Percentiles rank a stretch among this genome's conserved stretches.
These are phyloP conservation scores for Cytospora piceae DNA, from an alignment of 2,329 filamentous ascomycete species.

Conservation along the genomic window DNA sequence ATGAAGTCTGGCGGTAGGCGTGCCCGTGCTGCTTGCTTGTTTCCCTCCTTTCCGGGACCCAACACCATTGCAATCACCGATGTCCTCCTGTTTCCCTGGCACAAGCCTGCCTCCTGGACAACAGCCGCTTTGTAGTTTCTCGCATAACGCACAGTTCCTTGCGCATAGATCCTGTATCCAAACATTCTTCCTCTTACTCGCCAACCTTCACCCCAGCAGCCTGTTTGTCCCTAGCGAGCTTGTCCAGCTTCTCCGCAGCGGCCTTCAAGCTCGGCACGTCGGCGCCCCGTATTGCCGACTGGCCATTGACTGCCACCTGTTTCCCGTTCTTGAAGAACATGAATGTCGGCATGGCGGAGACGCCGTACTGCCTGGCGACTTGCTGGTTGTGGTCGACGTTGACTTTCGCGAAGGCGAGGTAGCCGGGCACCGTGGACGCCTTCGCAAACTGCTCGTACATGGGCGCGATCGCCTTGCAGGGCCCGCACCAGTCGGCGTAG, in stretches of 20 bases:
- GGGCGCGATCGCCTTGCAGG: slow-evolving; percentile 64
- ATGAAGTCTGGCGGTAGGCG: too few species aligned
- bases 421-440: slow-evolving; percentile 43
- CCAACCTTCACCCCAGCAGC: slow-evolving; percentile 27
- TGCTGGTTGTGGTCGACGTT: slow-evolving; percentile 60
- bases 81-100: background rate
- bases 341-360: slow-evolving; percentile 63
- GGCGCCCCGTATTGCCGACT: slow-evolving; percentile 43
- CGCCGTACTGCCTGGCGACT: slow-evolving; percentile 52
- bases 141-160: too few species aligned
- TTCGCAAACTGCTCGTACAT: slow-evolving; percentile 54
- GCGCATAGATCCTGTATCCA: too few species aligned
- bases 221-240: slow-evolving; percentile 42
- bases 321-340: slow-evolving; percentile 61
- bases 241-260: slow-evolving; percentile 43
- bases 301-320: slow-evolving; percentile 46
- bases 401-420: slow-evolving; percentile 60
- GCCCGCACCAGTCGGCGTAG: slow-evolving; percentile 63
- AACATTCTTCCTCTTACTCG: background rate
- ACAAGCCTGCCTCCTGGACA: background rate
- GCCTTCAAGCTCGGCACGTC: slow-evolving; percentile 38
- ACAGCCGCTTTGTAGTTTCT: background rate
- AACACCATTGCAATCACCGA: too few species aligned
- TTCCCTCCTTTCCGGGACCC: too few species aligned
- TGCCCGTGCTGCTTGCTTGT: too few species aligned